Evolutionary conservation across 2,329 filamentous ascomycete genomes (phyloP).

Genomic region (Dactylellina haptotyla): DNA sequence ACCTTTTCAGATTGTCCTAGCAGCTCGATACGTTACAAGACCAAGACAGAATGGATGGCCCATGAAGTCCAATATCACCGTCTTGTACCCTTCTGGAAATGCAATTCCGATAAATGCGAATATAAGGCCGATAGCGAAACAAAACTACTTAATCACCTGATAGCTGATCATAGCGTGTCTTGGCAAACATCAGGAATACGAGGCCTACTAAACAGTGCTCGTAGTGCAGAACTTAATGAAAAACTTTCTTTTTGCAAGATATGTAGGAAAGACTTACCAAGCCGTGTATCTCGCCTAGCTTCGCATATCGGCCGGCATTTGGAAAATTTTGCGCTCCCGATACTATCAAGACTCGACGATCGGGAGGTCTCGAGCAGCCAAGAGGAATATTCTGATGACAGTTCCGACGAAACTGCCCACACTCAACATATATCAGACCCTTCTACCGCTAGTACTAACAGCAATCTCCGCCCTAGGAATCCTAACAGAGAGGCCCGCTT

Average conservation of each 20-base stretch:
- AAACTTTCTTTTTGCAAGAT: background rate
- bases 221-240: background rate
- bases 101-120: background rate
- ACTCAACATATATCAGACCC: too few relatives aligned
- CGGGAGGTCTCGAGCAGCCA: background rate
- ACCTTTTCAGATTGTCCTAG: background rate
- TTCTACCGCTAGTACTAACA: too few relatives aligned
- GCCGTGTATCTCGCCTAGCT: background rate
- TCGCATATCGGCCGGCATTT: slow-evolving; percentile 17
- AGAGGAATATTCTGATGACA: background rate
- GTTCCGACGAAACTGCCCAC: background rate
- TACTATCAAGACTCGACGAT: background rate
- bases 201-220: background rate
- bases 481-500: too few relatives aligned
- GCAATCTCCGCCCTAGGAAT: too few relatives aligned
- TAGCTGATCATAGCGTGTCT: background rate
- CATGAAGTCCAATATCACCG: slow-evolving; percentile 13
- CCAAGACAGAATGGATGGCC: slow-evolving; percentile 10
- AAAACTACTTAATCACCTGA: background rate
- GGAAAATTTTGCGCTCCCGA: slow-evolving; percentile 2
- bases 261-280: slow-evolving; percentile 4
- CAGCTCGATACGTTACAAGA: background rate
- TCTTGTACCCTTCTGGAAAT: slow-evolving; percentile 12
- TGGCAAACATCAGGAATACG: too few relatives aligned
- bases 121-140: background rate